Percentiles rank a stretch among this genome's conserved stretches.
These are phyloP conservation scores for Kalmusia sp. DNA, from an alignment of 2,329 filamentous ascomycete species.

Conservation along the genomic window DNA sequence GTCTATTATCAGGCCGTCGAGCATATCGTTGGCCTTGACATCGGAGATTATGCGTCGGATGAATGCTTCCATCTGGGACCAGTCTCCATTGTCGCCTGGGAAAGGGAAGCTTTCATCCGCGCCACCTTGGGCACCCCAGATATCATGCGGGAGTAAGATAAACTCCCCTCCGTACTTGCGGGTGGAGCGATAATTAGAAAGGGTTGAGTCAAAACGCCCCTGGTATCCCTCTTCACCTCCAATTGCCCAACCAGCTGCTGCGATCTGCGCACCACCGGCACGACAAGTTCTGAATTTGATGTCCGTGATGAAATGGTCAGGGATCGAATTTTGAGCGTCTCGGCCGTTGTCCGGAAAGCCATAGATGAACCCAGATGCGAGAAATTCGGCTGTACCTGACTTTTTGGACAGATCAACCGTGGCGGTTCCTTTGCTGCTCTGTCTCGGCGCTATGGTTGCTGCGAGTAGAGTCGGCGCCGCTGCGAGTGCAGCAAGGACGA, in stretches of 20 bases:
- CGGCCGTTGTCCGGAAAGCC: slow-evolving; percentile 49
- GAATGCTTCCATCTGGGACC: slow-evolving; percentile 55
- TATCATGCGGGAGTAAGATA: slow-evolving; percentile 55
- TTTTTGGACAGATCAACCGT: no score
- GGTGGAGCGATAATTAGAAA: slow-evolving; percentile 55
- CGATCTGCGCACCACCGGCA: slow-evolving; percentile 51
- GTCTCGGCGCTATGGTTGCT: no score
- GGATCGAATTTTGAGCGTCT: slow-evolving; percentile 41
- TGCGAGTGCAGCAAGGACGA: no score
- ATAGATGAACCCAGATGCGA: slow-evolving; percentile 39
- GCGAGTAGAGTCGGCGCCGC: no score
- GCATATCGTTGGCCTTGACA: slow-evolving; percentile 47
- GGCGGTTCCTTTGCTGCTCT: no score
- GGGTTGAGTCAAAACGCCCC: slow-evolving; percentile 51
- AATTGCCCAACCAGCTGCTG: slow-evolving; percentile 48
- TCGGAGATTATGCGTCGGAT: slow-evolving; percentile 48
- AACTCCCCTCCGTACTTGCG: slow-evolving; percentile 53
- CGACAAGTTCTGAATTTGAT: slow-evolving; percentile 52
- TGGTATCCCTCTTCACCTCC: slow-evolving; percentile 21
- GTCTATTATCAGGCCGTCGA: slow-evolving; percentile 53
- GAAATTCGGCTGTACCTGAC: background rate
- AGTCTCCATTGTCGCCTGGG: slow-evolving; percentile 60
- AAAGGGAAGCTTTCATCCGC: slow-evolving; percentile 54
- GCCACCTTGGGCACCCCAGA: slow-evolving; percentile 58
- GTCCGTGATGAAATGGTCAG: slow-evolving; percentile 46